These are phyloP conservation scores for Yarrowia sp. DNA, from an alignment of 805 yeast genomes.

Conservation along the genomic window DNA sequence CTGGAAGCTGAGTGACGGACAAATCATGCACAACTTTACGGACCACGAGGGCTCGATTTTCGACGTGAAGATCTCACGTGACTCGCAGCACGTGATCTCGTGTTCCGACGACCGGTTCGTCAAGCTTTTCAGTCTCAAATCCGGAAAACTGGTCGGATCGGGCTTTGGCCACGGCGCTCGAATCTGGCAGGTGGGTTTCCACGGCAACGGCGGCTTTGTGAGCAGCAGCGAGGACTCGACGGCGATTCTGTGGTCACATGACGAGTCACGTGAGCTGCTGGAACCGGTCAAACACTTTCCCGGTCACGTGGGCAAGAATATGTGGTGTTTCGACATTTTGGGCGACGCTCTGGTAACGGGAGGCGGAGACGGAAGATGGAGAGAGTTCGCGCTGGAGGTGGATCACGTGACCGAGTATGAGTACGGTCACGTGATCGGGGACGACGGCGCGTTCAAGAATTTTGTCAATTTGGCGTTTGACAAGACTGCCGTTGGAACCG, in stretches of 20 bases:
- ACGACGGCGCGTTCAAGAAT: conserved; percentile 68
- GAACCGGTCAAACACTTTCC: conserved; percentile 60
- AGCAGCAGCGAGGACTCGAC: conserved; percentile 90
- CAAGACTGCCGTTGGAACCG: conserved; percentile 23
- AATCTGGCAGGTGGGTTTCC: conserved; percentile 82
- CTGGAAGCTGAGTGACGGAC: conserved; percentile 60
- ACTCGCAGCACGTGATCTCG: conserved; percentile 65
- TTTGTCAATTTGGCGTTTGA: conserved; percentile 56
- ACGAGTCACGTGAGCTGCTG: conserved; percentile 46
- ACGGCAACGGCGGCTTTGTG: conserved; percentile 54
- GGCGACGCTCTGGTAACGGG: conserved; percentile 73
- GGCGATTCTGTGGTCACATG: conserved; percentile 74
- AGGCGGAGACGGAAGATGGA: conserved; percentile 71
- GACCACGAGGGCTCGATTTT: conserved; percentile 94
- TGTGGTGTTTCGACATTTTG: conserved; percentile 77
- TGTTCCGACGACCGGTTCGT: conserved; percentile 96
- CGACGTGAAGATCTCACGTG: conserved; percentile 67
- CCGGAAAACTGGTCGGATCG: conserved; percentile 67
- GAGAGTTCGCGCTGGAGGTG: conserved; percentile 69
- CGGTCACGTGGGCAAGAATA: conserved; percentile 82
- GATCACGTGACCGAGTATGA: background rate
- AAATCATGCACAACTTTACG: conserved; percentile 61
- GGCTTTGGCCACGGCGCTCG: conserved; percentile 99
- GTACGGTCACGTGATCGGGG: conserved; percentile 39
- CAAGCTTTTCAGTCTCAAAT: conserved; percentile 68